A percentile compares a stretch with the other conserved stretches of the same genome.
These are phyloP conservation scores for Endotrypanum monterogeii DNA, from an alignment of 208 protist genomes.

Conservation along the genomic window DNA sequence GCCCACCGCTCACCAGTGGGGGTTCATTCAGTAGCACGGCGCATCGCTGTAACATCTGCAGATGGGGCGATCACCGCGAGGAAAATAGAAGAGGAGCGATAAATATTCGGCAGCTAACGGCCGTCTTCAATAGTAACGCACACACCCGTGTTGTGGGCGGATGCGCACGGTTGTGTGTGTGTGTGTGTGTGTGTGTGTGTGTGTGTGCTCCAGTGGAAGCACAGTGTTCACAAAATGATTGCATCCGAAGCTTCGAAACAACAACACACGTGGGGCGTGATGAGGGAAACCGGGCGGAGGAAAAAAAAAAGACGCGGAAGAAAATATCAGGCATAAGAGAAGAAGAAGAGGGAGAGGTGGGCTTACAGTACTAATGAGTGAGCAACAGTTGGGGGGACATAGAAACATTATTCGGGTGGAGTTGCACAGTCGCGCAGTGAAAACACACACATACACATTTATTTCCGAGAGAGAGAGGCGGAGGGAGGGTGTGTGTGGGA, in stretches of 20 bases:
- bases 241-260: no score
- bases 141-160: no score
- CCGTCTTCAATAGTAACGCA: no score
- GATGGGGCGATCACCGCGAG: neutral
- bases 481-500: neutral
- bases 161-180: neutral
- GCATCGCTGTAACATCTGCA: conserved; percentile 14
- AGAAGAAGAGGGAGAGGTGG: neutral
- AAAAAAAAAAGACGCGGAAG: conserved; percentile 6
- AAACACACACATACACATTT: neutral
- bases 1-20: conserved; percentile 11
- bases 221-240: no score
- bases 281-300: no score
- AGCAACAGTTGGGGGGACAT: neutral
- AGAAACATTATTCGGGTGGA: neutral
- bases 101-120: no score
- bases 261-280: no score
- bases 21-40: conserved; percentile 11
- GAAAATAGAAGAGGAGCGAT: neutral
- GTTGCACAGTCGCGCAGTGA: neutral
- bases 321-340: neutral
- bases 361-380: neutral
- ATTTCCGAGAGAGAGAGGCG: neutral
- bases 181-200: neutral
- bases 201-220: neutral